A percentile compares a stretch with the other conserved stretches of the same genome.
These are phyloP conservation scores for Tetrastigma voinierianum DNA, from an alignment of 164 flowering plant species.

Conservation along the genomic window DNA sequence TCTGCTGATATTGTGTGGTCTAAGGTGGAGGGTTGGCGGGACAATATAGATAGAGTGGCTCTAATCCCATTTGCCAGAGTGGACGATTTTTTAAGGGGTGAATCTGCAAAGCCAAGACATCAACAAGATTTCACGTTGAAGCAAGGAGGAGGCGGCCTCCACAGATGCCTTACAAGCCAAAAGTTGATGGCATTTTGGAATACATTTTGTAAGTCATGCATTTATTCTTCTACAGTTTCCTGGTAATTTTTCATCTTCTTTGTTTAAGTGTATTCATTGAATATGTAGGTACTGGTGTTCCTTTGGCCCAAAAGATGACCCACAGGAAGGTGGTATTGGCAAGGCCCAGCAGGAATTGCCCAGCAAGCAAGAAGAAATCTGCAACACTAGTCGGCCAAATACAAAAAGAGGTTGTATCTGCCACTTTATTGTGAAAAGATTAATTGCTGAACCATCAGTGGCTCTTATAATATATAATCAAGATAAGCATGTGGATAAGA, in stretches of 20 bases:
- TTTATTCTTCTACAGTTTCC: background rate
- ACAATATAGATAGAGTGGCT: conserved; percentile 75
- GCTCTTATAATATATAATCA: conserved; percentile 92
- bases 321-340: conserved; percentile 80
- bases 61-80: conserved; percentile 92
- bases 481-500: conserved; percentile 87
- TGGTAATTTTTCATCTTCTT: background rate
- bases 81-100: conserved; percentile 90
- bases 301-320: conserved; percentile 98
- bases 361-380: conserved; percentile 76
- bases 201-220: conserved; percentile 75
- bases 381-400: conserved; percentile 90
- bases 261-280: conserved; percentile 12
- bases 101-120: conserved; percentile 80
- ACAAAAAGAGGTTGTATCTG: conserved; percentile 96
- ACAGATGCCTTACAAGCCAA: conserved; percentile 60
- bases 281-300: conserved; percentile 97
- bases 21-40: conserved; percentile 93
- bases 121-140: conserved; percentile 94
- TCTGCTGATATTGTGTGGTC: conserved; percentile 83
- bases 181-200: conserved; percentile 95
- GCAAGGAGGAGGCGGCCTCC: conserved; percentile 73
- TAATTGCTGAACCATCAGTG: conserved; percentile 85
- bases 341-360: conserved; percentile 74
- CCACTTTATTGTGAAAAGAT: conserved; percentile 92